Evolutionary conservation across 2,329 filamentous ascomycete species (phyloP).

Genomic region (Paraphoma chrysanthemicola): DNA sequence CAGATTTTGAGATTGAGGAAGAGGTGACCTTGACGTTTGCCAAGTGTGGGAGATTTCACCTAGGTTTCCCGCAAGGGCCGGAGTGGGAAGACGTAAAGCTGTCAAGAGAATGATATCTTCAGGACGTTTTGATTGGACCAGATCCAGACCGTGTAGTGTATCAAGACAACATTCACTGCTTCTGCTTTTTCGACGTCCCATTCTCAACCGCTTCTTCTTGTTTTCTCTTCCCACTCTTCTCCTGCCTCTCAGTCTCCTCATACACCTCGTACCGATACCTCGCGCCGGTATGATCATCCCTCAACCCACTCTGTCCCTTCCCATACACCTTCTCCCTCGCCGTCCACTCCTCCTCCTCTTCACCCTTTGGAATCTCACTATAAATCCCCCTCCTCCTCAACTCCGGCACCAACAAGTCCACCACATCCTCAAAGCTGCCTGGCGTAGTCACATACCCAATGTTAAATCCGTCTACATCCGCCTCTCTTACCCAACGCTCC

Average conservation of each 20-base stretch:
- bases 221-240: background rate
- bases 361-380: conserved; percentile 18
- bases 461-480: conserved; percentile 48
- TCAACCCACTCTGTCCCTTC: conserved; percentile 62
- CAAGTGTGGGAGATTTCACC: conserved; percentile 52
- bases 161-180: background rate
- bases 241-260: conserved; percentile 47
- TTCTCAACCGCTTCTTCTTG: background rate
- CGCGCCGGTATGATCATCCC: conserved; percentile 66
- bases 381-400: conserved; percentile 45
- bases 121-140: too few species aligned
- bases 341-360: conserved; percentile 26
- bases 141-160: too few species aligned
- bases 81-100: conserved; percentile 47
- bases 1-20: conserved; percentile 47
- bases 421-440: conserved; percentile 48
- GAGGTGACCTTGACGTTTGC: conserved; percentile 47
- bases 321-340: conserved; percentile 68
- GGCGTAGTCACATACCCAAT: conserved; percentile 54
- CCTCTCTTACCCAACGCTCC: conserved; percentile 54
- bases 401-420: conserved; percentile 47
- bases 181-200: background rate
- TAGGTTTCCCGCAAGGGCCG: conserved; percentile 52
- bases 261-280: conserved; percentile 70
- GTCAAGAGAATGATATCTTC: background rate